A percentile compares a stretch with the other conserved stretches of the same genome.
phyloP scores from a whole-genome alignment of 23 red algal species.

The Gracilaria vermiculophylla region DNA sequence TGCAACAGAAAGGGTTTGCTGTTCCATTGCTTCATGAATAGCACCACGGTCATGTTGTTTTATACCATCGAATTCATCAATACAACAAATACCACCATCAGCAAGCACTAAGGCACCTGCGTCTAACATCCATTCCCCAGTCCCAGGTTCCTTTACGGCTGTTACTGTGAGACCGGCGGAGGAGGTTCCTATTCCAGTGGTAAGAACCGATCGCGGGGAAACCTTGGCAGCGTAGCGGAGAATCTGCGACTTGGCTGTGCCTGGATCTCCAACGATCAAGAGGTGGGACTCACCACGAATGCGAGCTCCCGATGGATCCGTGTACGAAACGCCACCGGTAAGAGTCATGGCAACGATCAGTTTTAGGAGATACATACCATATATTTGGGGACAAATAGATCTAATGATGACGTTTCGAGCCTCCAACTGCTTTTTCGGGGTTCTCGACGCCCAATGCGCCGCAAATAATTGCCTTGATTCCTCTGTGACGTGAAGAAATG shows the following conservation, averaged over 20 bases:
- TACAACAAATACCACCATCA: constrained; percentile 98
- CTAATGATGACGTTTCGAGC: constrained; percentile 79
- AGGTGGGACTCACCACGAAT: constrained; percentile 85
- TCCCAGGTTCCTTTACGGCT: constrained; percentile 87
- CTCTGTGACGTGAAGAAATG: constrained; percentile 77
- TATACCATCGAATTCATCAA: constrained; percentile 98
- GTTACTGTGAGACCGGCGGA: constrained; percentile 93
- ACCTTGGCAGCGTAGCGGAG: constrained; percentile 85
- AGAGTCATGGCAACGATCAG: constrained; percentile 87
- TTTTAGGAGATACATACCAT: constrained; percentile 95
- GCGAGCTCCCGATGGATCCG: constrained; percentile 75
- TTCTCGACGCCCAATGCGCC: constrained; percentile 61
- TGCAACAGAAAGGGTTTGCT: constrained; percentile 97
- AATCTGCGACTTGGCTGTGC: constrained; percentile 93
- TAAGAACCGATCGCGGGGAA: constrained; percentile 86
- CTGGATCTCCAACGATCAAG: constrained; percentile 94
- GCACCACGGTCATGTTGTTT: constrained; percentile 83
- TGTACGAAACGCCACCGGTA: constrained; percentile 80
- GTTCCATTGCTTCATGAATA: constrained; percentile 99
- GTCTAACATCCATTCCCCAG: constrained; percentile 96
- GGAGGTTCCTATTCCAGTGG: constrained; percentile 93
- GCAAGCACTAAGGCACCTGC: constrained; percentile 95
- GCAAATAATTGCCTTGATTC: constrained; percentile 71
- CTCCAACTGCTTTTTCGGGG: constrained; percentile 35
- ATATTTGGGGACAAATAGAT: constrained; percentile 92